A percentile compares a stretch with the other conserved stretches of the same genome.
Conservation (phyloP, 345 rosid genomes). For the Mercurialis annua region DNA sequence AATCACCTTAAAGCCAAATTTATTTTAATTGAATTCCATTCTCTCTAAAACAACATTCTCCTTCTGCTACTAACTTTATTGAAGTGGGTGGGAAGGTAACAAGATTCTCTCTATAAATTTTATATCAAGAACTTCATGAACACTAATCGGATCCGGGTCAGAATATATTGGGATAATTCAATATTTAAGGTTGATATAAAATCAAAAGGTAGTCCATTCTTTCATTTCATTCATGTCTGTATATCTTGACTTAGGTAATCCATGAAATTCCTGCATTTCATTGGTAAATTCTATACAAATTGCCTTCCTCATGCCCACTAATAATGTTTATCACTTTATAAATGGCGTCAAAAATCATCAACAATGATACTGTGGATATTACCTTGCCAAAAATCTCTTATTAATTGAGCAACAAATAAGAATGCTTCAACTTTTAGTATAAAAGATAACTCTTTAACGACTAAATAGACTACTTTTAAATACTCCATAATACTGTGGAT, state of each 20-base stretch:
- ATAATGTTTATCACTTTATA: too few species aligned
- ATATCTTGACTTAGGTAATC: background rate
- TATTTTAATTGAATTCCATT: too few species aligned
- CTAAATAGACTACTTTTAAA: too few species aligned
- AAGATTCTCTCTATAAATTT: slow-evolving; percentile 36
- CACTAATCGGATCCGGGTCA: slow-evolving; percentile 14
- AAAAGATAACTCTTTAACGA: too few species aligned
- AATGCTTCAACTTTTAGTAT: too few species aligned
- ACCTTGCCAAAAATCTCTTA: too few species aligned
- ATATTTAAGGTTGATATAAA: background rate
- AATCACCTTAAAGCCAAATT: slow-evolving; percentile 41
- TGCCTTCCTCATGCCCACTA: too few species aligned
- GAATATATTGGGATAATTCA: slow-evolving; percentile 11
- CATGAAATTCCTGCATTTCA: background rate
- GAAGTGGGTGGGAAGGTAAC: slow-evolving; percentile 76
- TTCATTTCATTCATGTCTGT: background rate
- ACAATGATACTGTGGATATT: too few species aligned
- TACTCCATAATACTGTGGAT: too few species aligned
- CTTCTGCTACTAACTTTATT: slow-evolving; percentile 67
- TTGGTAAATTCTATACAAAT: too few species aligned
- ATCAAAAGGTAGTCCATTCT: background rate
- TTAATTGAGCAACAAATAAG: too few species aligned
- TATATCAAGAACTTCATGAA: background rate
- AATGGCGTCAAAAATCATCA: too few species aligned
- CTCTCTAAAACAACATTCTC: slow-evolving; percentile 40